Conservation (phyloP, 2,329 filamentous ascomycete species). For the Talaromyces verruculosus region DNA sequence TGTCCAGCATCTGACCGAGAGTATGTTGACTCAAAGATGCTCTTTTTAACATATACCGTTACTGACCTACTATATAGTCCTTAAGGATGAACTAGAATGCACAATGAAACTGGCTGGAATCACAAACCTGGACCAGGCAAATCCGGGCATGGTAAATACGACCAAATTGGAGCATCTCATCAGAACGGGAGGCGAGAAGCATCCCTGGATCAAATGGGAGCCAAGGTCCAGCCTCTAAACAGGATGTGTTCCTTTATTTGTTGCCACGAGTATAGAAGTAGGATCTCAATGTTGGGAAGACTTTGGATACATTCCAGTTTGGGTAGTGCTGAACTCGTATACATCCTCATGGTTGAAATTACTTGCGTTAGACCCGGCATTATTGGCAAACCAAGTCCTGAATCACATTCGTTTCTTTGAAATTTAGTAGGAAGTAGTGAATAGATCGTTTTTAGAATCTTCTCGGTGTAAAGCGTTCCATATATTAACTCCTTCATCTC, state of each 20-base stretch:
- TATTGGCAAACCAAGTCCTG: too few species aligned
- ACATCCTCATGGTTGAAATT: too few species aligned
- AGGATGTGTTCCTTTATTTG: neutral
- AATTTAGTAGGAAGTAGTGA: neutral
- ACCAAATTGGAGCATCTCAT: constrained; percentile 29
- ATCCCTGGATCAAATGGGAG: constrained; percentile 19
- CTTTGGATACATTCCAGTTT: neutral
- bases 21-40: neutral
- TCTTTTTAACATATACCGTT: neutral
- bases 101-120: constrained; percentile 37
- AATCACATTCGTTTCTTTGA: too few species aligned
- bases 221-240: constrained; percentile 1
- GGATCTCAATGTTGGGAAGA: neutral
- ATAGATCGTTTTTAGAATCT: neutral
- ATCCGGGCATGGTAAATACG: constrained; percentile 34
- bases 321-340: too few species aligned
- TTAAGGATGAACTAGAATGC: constrained; percentile 34
- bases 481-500: constrained; percentile 35
- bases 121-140: constrained; percentile 28
- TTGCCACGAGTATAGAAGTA: neutral
- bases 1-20: constrained; percentile 17
- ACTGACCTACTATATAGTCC: constrained; percentile 23
- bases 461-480: constrained; percentile 25
- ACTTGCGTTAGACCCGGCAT: too few species aligned
- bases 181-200: constrained; percentile 15